Evolutionary conservation across 2,329 filamentous ascomycete species (phyloP).

Genomic region (Microsporum canis): DNA sequence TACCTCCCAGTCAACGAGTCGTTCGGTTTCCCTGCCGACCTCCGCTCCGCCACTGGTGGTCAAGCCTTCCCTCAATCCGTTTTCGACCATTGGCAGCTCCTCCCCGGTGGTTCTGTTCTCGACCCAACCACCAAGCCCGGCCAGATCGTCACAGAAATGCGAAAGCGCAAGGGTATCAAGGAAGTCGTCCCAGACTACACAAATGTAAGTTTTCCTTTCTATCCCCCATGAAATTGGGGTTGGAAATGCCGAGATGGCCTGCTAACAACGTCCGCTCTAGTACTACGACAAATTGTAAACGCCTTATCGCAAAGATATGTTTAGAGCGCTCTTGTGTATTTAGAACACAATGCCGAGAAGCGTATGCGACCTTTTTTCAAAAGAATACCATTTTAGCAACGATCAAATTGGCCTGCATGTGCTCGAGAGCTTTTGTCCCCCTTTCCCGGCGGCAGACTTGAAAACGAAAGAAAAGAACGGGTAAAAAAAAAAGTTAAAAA

Average conservation of each 20-base stretch:
- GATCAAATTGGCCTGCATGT: conserved; percentile 4
- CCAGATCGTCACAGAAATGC: conserved; percentile 73
- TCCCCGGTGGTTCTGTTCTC: conserved; percentile 85
- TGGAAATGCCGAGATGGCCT: neutral
- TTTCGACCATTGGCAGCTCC: conserved; percentile 97
- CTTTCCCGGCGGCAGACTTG: conserved; percentile 1
- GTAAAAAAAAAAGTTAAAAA: neutral
- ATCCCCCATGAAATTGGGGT: conserved; percentile 10
- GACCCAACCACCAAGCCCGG: conserved; percentile 74
- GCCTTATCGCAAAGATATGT: conserved; percentile 21
- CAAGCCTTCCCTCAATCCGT: conserved; percentile 99
- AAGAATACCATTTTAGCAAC: conserved; percentile 18
- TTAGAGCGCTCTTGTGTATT: conserved; percentile 3
- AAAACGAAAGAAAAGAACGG: conserved; percentile 1
- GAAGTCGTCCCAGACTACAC: conserved; percentile 80
- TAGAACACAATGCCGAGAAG: conserved; percentile 32
- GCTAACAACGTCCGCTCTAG: conserved; percentile 43
- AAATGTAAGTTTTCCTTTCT: conserved; percentile 60
- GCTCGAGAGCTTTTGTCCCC: neutral
- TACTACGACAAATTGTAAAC: conserved; percentile 98
- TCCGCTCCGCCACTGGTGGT: conserved; percentile 83
- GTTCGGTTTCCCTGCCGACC: conserved; percentile 97
- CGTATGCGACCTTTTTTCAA: conserved; percentile 14
- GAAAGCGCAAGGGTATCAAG: conserved; percentile 99
- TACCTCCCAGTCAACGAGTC: conserved; percentile 95